Percentiles rank a stretch among this genome's conserved stretches.
phyloP scores from a whole-genome alignment of 176 grass and related monocot species.

The Aechmea fasciata region DNA sequence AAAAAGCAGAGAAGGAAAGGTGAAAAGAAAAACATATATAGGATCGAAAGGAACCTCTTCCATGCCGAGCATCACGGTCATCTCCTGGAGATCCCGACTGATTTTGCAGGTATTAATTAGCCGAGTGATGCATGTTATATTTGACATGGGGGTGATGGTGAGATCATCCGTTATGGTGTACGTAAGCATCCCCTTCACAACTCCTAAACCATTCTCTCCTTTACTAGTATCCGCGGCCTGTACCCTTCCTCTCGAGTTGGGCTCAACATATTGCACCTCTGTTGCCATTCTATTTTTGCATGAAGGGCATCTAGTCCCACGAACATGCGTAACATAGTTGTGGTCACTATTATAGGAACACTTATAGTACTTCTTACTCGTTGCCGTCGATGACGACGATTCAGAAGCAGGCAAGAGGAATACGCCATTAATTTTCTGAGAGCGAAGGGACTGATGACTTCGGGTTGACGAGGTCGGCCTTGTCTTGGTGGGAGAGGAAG shows the following conservation, averaged over 20 bases:
- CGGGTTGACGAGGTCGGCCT: constrained; percentile 15
- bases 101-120: constrained; percentile 21
- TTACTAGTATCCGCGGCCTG: not conserved
- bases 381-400: not conserved
- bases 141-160: constrained; percentile 47
- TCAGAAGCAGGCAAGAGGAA: constrained; percentile 13
- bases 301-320: too few relatives aligned
- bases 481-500: constrained; percentile 6
- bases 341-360: too few relatives aligned
- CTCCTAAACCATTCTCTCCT: constrained; percentile 16
- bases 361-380: too few relatives aligned
- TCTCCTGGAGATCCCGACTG: constrained; percentile 50
- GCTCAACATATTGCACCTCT: not conserved
- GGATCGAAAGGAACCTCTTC: constrained; percentile 13
- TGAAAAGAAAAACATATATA: too few relatives aligned
- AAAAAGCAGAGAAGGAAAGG: too few relatives aligned
- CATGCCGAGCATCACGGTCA: constrained; percentile 23
- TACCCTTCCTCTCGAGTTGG: not conserved
- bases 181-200: constrained; percentile 31
- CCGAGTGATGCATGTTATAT: constrained; percentile 20
- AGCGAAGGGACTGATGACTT: constrained; percentile 8
- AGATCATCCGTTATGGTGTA: constrained; percentile 50
- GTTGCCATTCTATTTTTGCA: not conserved
- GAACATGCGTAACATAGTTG: too few relatives aligned
- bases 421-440: constrained; percentile 14